Evolutionary conservation across 495 filamentous ascomycete species (phyloP), one percentile per base, ranked within the genome.

Genomic region (Chaetomium tenue): DNA sequence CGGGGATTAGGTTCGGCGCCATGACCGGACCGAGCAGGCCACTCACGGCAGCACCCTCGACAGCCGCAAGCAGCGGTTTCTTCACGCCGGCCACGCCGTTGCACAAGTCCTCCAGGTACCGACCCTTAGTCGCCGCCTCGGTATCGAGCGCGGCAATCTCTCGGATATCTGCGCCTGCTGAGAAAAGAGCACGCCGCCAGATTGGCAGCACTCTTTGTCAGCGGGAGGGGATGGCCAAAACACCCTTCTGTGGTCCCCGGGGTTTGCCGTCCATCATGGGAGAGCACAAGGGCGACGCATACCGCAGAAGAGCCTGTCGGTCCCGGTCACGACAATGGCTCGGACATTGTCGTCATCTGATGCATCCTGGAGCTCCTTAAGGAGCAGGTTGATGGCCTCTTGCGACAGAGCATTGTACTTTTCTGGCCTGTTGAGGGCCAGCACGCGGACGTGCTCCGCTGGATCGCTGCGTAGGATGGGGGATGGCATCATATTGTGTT

Each of bases 381-480:
- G 64, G 16, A 79, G 63, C 11, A 61, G 52, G 52, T 58, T 61
- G 48, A 77, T 75, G 60, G 75, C 64, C 16, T 65, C 58, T 47
- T 74, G 72, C 15, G 72, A 75, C 30, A 79, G 68, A 16, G 77
- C 76, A 71, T 79, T 79, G 12, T 74, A 71, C 50, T 76, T 79
- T 22, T 61, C 64, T 13, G 73, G 76, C 12, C 76, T 69, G 65
- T 74, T 66, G 66, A 79, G 61, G 42, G 70, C 66, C 15, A 82
- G 67, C 37, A 79, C 58, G n/a, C 70, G 65, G 40, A 71, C 63
- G 54, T 58, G 55, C 12, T 44, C 12, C 20, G 33, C 39, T 33
- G 54, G 54, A 0, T n/a, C 40, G 54, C 54, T 57, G 54, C 12
- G 54, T 0, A 57, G 9, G 8, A 57, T 25, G 33, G 8, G 11